phyloP scores from a whole-genome alignment of 2,329 filamentous ascomycete genomes.

The Fusarium transvaalense region DNA sequence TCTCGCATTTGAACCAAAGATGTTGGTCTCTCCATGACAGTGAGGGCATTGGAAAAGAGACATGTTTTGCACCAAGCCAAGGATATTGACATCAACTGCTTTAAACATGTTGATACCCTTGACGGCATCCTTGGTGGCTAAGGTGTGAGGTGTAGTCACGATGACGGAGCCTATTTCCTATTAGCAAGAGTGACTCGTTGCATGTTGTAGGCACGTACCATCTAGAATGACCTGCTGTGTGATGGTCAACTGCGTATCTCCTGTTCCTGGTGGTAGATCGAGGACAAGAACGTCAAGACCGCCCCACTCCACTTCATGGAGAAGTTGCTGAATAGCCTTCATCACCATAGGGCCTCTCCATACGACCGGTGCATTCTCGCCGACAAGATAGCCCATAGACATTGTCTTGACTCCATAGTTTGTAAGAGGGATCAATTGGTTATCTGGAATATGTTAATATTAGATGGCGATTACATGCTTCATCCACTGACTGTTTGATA shows the following conservation, averaged over 20 bases:
- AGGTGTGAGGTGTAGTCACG: constrained; percentile 92
- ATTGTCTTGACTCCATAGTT: constrained; percentile 98
- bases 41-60: constrained; percentile 83
- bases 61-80: constrained; percentile 96
- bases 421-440: constrained; percentile 85
- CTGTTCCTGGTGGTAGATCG: constrained; percentile 93
- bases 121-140: constrained; percentile 91
- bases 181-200: constrained; percentile 4
- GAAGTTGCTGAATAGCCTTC: constrained; percentile 94
- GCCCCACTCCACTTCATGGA: constrained; percentile 96
- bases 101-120: constrained; percentile 95
- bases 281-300: constrained; percentile 88
- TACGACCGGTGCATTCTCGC: constrained; percentile 83
- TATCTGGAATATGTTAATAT: constrained; percentile 63
- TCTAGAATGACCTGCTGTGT: constrained; percentile 93
- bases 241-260: constrained; percentile 96
- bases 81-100: constrained; percentile 81
- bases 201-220: constrained; percentile 61
- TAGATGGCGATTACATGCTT: not conserved
- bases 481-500: constrained; percentile 73
- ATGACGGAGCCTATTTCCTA: constrained; percentile 75
- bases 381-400: constrained; percentile 96
- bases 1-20: constrained; percentile 77
- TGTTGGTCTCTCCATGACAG: constrained; percentile 78
- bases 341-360: constrained; percentile 98